phyloP scores from a whole-genome alignment of 116 monocot species.

The Dioscorea cayenensis region DNA sequence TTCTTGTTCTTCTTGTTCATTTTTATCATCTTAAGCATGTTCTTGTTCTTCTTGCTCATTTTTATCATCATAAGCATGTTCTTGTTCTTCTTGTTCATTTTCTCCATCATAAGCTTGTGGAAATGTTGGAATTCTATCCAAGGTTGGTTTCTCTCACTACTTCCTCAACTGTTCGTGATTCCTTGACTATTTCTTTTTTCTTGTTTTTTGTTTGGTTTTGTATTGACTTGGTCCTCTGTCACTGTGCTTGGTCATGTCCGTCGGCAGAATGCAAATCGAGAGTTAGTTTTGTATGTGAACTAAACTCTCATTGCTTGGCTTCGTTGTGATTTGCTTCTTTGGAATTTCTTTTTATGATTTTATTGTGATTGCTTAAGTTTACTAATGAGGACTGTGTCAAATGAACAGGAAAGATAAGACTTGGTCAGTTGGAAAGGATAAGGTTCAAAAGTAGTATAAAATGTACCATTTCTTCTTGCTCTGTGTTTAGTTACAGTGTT shows the following conservation, averaged over 20 bases:
- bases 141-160: conserved; percentile 8
- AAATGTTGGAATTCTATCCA: conserved; percentile 32
- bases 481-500: no score
- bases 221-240: neutral
- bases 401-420: no score
- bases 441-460: no score
- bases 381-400: neutral
- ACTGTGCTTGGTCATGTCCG: neutral
- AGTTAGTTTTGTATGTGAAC: neutral
- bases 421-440: no score
- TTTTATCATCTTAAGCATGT: no score
- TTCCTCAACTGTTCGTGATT: neutral
- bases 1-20: no score
- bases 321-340: neutral
- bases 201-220: neutral
- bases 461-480: no score
- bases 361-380: no score
- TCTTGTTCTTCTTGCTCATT: no score
- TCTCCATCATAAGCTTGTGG: neutral
- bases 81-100: no score
- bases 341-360: neutral
- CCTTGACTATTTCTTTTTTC: neutral
- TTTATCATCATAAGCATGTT: no score
- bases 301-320: neutral
- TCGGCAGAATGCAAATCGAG: no score